These are phyloP conservation scores for Cutaneotrichosporon cutaneum DNA, from an alignment of 1,284 basidiomycete genomes.

Conservation along the genomic window DNA sequence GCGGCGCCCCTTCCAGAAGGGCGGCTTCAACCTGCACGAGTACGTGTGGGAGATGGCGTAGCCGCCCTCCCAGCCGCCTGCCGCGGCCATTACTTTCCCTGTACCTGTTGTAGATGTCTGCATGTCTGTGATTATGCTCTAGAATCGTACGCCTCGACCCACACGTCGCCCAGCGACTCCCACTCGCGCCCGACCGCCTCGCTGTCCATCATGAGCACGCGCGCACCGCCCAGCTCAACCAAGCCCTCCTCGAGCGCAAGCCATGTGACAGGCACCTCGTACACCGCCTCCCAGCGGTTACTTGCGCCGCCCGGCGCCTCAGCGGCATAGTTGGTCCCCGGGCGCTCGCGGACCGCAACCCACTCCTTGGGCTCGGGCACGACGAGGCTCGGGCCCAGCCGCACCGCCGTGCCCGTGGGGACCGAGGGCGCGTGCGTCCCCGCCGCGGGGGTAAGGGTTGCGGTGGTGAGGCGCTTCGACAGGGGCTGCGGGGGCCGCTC, in stretches of 20 bases:
- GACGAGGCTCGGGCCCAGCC: constrained; percentile 32
- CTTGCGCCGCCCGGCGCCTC: constrained; percentile 22
- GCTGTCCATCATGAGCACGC: constrained; percentile 32
- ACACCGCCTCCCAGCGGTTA: constrained; percentile 34
- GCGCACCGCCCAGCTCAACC: constrained; percentile 40
- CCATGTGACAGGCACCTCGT: constrained; percentile 32
- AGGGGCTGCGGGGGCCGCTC: background rate
- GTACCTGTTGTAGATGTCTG: constrained; percentile 11
- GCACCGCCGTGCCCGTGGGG: constrained; percentile 19
- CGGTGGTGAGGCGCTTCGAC: constrained; percentile 12
- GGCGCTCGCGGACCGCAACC: constrained; percentile 27
- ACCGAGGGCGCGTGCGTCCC: constrained; percentile 6
- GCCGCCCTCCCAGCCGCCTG: background rate
- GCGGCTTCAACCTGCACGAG: constrained; percentile 25
- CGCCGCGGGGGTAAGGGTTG: constrained; percentile 6
- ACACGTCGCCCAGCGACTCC: constrained; percentile 27
- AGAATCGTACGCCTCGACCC: constrained; percentile 14
- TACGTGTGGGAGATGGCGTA: constrained; percentile 24
- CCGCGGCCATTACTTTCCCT: too few species aligned
- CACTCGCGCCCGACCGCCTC: constrained; percentile 33
- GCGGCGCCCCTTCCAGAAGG: constrained; percentile 22
- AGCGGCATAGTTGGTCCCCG: constrained; percentile 34
- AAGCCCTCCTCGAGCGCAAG: constrained; percentile 37
- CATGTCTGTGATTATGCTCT: constrained; percentile 8
- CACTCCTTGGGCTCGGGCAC: constrained; percentile 18